Evolutionary conservation across 805 yeast species (phyloP).

Genomic region (Saccharomycodes ludwigii): DNA sequence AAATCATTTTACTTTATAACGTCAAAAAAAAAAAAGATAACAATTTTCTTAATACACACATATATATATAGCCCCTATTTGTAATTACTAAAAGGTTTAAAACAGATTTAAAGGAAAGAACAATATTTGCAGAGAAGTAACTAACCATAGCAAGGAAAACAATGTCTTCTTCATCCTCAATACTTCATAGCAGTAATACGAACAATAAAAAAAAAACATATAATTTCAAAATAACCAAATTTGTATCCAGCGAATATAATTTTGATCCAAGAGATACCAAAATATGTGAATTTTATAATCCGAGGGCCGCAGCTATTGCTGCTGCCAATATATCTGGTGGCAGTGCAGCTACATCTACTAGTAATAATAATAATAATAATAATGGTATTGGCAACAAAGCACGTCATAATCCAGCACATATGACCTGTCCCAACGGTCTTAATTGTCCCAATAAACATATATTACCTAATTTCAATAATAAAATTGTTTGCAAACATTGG

Average conservation of each 20-base stretch:
- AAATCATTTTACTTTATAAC: no score
- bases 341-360: background rate
- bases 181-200: no score
- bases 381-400: background rate
- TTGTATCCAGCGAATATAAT: constrained; percentile 3
- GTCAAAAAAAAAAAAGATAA: no score
- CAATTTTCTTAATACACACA: no score
- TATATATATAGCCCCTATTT: no score
- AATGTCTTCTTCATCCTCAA: no score
- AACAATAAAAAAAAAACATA: constrained; percentile 3
- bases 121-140: no score
- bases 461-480: constrained; percentile 48
- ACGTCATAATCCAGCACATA: background rate
- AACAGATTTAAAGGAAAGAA: no score
- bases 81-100: no score
- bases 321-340: constrained; percentile 4
- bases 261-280: constrained; percentile 5
- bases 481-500: constrained; percentile 97
- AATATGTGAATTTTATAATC: constrained; percentile 5
- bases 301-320: constrained; percentile 3
- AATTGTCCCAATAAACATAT: constrained; percentile 82
- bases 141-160: no score
- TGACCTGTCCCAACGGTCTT: constrained; percentile 70
- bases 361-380: background rate
- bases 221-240: constrained; percentile 5